Evolutionary conservation across 2,329 filamentous ascomycete genomes (phyloP), one percentile per base, ranked within the genome.

Genomic region (Trichocomaceae sp.): DNA sequence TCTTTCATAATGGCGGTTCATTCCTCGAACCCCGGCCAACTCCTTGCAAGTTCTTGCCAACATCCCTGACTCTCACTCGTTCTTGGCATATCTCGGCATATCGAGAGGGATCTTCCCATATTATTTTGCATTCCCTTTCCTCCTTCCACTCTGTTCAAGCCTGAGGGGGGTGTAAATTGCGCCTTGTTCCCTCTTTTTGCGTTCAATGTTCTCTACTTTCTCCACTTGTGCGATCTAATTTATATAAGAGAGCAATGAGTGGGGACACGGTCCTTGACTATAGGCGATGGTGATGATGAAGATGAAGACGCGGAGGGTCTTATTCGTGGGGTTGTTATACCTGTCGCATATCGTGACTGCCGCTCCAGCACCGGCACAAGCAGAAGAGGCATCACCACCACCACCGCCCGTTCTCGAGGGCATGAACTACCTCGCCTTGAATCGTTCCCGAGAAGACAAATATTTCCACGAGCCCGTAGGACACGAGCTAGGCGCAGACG

Each of bases 401-500:
- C 47, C 55, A 9, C 22, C 48, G 10, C 51, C 52, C n/a, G 52
- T 55, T 3, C 48, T 57, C 12, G 22, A 44, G 10, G 56, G 56
- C 31, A 35, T 57, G 47, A 37, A 33, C 19, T 46, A 55, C 20
- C 23, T 55, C 17, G 45, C 17, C 9, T 48, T 57, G 22, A 22
- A 55, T 17, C 56, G 56, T 10, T 44, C 47, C n/a, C 33, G 47
- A 4, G 73, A 75, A 50, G 68, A 65, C 53, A 87, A 86, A 65
- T 86, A 86, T 70, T 87, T 86, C 69, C 75, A 79, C 55, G 85
- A 88, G 66, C 81, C 84, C 9, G 55, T 54, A 15, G 55, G 55
- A 22, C 55, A 57, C 17, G 55, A 57, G 8, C 8, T 41, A 0
- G 84, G 85, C 50, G 73, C 72, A 52, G 77, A 78, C 62, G 73